A percentile compares a stretch with the other conserved stretches of the same genome.
Evolutionary conservation across 2,329 filamentous ascomycete genomes (phyloP).

Genomic region (Aspergillus sp.): DNA sequence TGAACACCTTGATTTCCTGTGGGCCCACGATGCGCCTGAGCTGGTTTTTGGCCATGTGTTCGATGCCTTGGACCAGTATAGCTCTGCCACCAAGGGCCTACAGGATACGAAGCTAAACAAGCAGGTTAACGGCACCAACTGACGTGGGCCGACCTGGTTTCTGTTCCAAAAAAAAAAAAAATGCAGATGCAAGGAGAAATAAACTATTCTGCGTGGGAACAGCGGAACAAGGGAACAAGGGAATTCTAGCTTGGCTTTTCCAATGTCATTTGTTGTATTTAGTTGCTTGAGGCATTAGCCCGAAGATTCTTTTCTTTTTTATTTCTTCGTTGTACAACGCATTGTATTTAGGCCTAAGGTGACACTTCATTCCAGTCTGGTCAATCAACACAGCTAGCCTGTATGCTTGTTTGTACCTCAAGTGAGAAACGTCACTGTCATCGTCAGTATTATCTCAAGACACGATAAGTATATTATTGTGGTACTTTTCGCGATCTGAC

Average conservation of each 20-base stretch:
- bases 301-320: background rate
- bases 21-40: constrained; percentile 80
- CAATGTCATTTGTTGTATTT: constrained; percentile 1
- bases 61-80: constrained; percentile 73
- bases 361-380: background rate
- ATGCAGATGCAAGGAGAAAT: constrained; percentile 3
- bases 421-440: background rate
- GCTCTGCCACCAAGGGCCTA: constrained; percentile 6
- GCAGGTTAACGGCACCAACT: constrained; percentile 11
- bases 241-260: background rate
- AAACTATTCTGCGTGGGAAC: constrained; percentile 1
- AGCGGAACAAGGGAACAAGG: background rate
- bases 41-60: constrained; percentile 92
- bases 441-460: background rate
- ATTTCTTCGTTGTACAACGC: constrained; percentile 4
- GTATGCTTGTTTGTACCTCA: background rate
- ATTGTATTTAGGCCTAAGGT: constrained; percentile 1
- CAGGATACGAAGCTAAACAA: background rate
- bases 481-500: background rate
- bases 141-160: constrained; percentile 6
- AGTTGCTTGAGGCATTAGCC: background rate
- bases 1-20: constrained; percentile 95
- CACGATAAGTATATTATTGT: background rate
- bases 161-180: background rate
- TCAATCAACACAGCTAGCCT: background rate